Evolutionary conservation across 1,139 yeast species (phyloP), one percentile per base, ranked within the genome.

Genomic region (Blastobotrys petasosporus): DNA sequence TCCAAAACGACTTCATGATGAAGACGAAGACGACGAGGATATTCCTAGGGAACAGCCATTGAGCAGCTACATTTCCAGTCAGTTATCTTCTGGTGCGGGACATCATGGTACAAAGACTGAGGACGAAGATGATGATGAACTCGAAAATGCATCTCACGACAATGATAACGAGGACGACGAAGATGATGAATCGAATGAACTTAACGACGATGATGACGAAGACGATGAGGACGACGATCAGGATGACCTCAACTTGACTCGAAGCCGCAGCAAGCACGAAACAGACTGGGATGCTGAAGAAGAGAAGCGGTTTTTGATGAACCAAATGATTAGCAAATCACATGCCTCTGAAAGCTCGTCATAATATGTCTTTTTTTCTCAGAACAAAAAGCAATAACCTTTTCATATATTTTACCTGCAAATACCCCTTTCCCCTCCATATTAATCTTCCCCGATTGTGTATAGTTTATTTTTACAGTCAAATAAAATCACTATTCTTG

Each of bases 21-120:
- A 52, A 30, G 62, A 54, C 15, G 54, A 52, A 32, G 58, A 55
- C 12, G 63, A 61, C 37, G 57, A 53, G 10, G 61, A 52, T 12
- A 58, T 51, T 16, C 57, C 52, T 23, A 57, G 49, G 31, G 57
- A 51, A 11, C 49, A 49, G n/a, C 51, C 53, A n/a, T 49, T 54
- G n/a, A 51, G 49, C 11, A 50, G 83, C 49, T 87, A 86, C 63
- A 84, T 87, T 83, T 80, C 94, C 3, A 88, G 82, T 61, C 92
- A 87, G 61, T 74, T 86, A 60, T 52, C 62, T 41, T n/a, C n/a
- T 23, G 62, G 63, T 23, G 54, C 59, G 11, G 57, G 60, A 4
- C 59, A 57, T 42, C 54, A 58, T 41, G 64, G 64, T 5, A 58
- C 63, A 5, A 58, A 61, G 6, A 80, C 77, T 39, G 82, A 71